Base-by-base conservation (phyloP, 768 basidiomycete species). In the Naganishia vishniacii region DNA sequence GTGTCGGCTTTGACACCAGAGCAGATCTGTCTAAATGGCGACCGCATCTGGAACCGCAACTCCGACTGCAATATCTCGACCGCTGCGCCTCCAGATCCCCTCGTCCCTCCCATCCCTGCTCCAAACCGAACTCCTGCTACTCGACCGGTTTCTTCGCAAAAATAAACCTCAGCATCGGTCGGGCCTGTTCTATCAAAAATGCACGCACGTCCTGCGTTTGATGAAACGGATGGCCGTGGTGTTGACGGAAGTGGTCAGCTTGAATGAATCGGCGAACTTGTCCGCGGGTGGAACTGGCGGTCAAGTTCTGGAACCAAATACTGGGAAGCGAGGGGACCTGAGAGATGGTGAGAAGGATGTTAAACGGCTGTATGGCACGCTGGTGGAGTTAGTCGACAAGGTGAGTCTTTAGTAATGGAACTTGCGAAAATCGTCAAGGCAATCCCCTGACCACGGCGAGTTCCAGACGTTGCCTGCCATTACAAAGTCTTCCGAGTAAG, bases 101-200 rank as follows among this genome's bases (percentile, higher is more conserved):
- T 48, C 61, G 6, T 18, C 44, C 3, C 45, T 62, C 0, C 47
- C 47, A 29, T 48, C 61, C 9, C 61, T 62, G 4, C 32, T 62
- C 5, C 61, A 48, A 45, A 62, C 47, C 2, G 61, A 62, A 12
- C 31, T 62, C 7, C 61, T 62, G 8, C 61, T 62, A 3, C 45
- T 62, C 20, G 37, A 47, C 61, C 44, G 47, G 18, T n/a, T 62
- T 28, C 20, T 40, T 4, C 44, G 34, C 16, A 62, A 62, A 32
- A 62, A 62, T 31, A 47, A 47, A 18, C 44, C 61, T 3, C 61
- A 62, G 23, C 61, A 62, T 48, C 61, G 61, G 12, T 48, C 46
- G 11, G 61, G 61, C 26, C 61, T 62, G 47, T 62, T 62, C 31
- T 48, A 46, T 34, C 45, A 47, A 29, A 47, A 47, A 47, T 45